Evolutionary conservation across 176 grass and related monocot species (phyloP).

Genomic region (Bonia amplexicaulis): DNA sequence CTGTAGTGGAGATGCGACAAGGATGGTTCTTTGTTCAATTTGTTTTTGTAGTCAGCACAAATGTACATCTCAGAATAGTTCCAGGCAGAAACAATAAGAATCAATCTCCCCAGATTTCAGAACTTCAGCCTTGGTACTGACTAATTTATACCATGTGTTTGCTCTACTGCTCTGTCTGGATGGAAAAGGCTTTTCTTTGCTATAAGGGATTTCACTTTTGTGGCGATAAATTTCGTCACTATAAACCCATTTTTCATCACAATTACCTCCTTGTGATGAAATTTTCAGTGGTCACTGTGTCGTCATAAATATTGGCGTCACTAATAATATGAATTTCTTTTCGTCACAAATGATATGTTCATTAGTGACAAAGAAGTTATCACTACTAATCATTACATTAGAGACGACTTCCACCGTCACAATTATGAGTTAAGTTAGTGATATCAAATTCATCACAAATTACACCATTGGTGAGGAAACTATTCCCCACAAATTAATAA

Average conservation of each 20-base stretch:
- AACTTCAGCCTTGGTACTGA: neutral
- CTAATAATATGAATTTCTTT: too few relatives aligned
- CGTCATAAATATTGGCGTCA: neutral
- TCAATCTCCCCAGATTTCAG: neutral
- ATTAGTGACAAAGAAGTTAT: too few relatives aligned
- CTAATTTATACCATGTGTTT: neutral
- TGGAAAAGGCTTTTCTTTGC: neutral
- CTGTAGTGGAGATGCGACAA: neutral
- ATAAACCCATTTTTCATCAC: too few relatives aligned
- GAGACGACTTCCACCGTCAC: too few relatives aligned
- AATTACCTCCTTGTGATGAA: neutral
- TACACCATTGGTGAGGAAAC: too few relatives aligned
- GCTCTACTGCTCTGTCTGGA: neutral
- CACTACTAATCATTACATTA: too few relatives aligned
- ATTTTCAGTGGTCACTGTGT: neutral
- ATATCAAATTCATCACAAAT: too few relatives aligned
- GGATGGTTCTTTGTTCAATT: slow-evolving; percentile 24
- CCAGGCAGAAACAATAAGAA: slow-evolving; percentile 29
- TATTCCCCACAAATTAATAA: too few relatives aligned
- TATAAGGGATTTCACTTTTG: too few relatives aligned
- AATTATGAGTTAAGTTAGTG: too few relatives aligned
- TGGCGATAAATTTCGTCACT: neutral
- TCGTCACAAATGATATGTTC: too few relatives aligned
- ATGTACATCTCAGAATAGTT: slow-evolving; percentile 40
- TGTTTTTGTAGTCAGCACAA: slow-evolving; percentile 26